Conservation (phyloP, 345 rosid species). For the Erysimum cheiranthoides region DNA sequence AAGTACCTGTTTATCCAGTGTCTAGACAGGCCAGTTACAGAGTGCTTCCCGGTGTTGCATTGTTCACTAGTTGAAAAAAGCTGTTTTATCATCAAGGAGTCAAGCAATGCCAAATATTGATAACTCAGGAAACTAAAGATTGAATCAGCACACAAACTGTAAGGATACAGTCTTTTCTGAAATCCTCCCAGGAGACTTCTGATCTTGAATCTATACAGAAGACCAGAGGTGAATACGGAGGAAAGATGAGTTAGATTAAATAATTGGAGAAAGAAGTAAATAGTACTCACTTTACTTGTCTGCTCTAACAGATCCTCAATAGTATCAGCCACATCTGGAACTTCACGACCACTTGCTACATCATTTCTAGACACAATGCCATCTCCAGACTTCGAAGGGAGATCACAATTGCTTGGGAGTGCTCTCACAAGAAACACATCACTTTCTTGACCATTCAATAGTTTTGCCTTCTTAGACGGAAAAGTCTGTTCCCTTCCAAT, state of each 20-base stretch:
- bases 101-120: conserved; percentile 38
- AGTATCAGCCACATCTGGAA: conserved; percentile 89
- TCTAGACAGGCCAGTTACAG: conserved; percentile 72
- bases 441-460: conserved; percentile 45
- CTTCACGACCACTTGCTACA: conserved; percentile 57
- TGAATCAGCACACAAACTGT: conserved; percentile 24
- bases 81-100: conserved; percentile 68
- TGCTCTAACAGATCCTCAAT: conserved; percentile 94
- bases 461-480: conserved; percentile 64
- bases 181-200: conserved; percentile 63
- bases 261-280: conserved; percentile 27
- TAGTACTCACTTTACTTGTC: conserved; percentile 72
- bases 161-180: conserved; percentile 74
- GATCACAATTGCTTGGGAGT: conserved; percentile 41
- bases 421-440: conserved; percentile 49
- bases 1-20: conserved; percentile 76
- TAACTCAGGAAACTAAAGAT: background rate
- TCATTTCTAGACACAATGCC: conserved; percentile 45
- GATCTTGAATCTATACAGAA: conserved; percentile 70
- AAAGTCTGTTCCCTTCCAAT: conserved; percentile 45
- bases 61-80: conserved; percentile 57
- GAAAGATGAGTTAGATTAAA: conserved; percentile 33
- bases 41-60: conserved; percentile 52
- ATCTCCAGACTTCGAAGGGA: conserved; percentile 45
- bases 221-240: conserved; percentile 38